A percentile compares a stretch with the other conserved stretches of the same genome.
Conservation (phyloP, 352 stramenopile genomes). For the Phytophthora nicotianae region DNA sequence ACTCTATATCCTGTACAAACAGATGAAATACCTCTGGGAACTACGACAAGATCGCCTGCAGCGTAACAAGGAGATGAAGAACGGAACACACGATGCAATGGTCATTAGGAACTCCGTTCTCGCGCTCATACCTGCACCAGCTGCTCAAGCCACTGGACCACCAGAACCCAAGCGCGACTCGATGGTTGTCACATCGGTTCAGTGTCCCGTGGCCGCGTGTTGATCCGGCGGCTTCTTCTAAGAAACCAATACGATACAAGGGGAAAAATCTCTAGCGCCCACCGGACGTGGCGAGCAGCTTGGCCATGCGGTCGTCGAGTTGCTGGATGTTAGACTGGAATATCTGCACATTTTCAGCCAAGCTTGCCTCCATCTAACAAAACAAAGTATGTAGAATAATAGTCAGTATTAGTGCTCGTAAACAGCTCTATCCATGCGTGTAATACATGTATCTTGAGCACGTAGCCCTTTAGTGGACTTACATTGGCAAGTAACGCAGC, state of each 20-base stretch:
- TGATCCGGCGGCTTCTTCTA: slow-evolving; percentile 17
- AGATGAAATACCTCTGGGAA: slow-evolving; percentile 67
- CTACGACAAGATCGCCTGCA: slow-evolving; percentile 48
- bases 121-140: slow-evolving; percentile 43
- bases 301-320: slow-evolving; percentile 75
- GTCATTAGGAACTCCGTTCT: slow-evolving; percentile 41
- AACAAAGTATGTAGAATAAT: not conserved
- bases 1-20: slow-evolving; percentile 80
- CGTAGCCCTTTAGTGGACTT: too few relatives aligned
- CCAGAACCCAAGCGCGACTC: slow-evolving; percentile 45
- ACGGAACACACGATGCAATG: slow-evolving; percentile 33
- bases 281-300: slow-evolving; percentile 37
- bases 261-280: slow-evolving; percentile 21
- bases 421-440: too few relatives aligned
- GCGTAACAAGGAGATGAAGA: slow-evolving; percentile 31
- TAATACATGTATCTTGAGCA: too few relatives aligned
- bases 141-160: slow-evolving; percentile 31
- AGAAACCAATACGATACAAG: slow-evolving; percentile 20
- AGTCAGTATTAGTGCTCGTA: slow-evolving; percentile 15
- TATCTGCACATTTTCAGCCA: slow-evolving; percentile 74
- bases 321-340: slow-evolving; percentile 82
- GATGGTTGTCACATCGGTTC: slow-evolving; percentile 27
- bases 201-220: slow-evolving; percentile 23
- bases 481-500: slow-evolving; percentile 71
- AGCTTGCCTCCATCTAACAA: slow-evolving; percentile 72